phyloP scores from a whole-genome alignment of 1,139 yeast species.

The Pichia terricola region DNA sequence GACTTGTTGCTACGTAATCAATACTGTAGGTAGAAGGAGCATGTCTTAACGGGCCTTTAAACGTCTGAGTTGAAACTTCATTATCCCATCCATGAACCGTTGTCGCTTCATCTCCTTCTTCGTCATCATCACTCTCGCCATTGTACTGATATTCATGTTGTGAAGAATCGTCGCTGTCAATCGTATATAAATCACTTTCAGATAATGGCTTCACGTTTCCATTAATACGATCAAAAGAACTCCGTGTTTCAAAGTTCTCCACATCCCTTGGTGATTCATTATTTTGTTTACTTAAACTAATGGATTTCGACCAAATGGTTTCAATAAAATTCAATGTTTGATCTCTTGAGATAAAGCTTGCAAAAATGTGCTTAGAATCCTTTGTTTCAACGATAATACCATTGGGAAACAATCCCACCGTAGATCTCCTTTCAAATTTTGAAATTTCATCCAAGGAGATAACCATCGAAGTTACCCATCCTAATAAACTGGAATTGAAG shows the following conservation, averaged over 20 bases:
- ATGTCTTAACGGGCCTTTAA: slow-evolving; percentile 33
- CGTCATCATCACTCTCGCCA: slow-evolving; percentile 15
- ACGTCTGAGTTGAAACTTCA: slow-evolving; percentile 22
- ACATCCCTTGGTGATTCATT: slow-evolving; percentile 19
- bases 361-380: slow-evolving; percentile 66
- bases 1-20: slow-evolving; percentile 22
- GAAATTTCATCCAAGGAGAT: slow-evolving; percentile 66
- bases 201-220: slow-evolving; percentile 9
- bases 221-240: slow-evolving; percentile 7
- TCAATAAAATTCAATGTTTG: slow-evolving; percentile 60
- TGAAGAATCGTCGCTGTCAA: slow-evolving; percentile 24
- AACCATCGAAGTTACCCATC: slow-evolving; percentile 82
- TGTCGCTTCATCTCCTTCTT: slow-evolving; percentile 12
- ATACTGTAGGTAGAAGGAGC: slow-evolving; percentile 24
- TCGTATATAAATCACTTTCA: slow-evolving; percentile 29
- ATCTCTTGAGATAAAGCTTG: slow-evolving; percentile 81
- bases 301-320: slow-evolving; percentile 43
- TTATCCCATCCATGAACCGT: slow-evolving; percentile 2
- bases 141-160: slow-evolving; percentile 5
- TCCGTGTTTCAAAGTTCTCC: slow-evolving; percentile 10
- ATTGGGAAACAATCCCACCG: slow-evolving; percentile 88
- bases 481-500: slow-evolving; percentile 84
- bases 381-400: slow-evolving; percentile 72
- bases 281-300: slow-evolving; percentile 19
- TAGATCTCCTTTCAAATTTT: slow-evolving; percentile 65